Evolutionary conservation across 805 yeast species (phyloP), one percentile per base, ranked within the genome.

Genomic region (Ogataea pignaliae): DNA sequence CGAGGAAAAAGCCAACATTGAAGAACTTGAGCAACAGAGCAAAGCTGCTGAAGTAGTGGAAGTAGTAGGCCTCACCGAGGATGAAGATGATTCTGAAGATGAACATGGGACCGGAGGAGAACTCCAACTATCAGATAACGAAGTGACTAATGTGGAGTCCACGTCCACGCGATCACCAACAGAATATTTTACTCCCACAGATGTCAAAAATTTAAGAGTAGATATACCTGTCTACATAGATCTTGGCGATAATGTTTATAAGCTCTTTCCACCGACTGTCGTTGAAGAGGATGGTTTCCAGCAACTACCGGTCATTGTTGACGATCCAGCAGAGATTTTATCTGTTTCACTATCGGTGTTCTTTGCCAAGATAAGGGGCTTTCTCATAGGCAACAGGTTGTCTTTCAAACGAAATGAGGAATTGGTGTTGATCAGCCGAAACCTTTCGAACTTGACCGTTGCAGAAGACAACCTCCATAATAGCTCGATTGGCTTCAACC

Each of bases 181-280:
- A 5, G 26, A 21, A 4, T 5, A 21, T 21, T 21, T 7, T 21
- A 21, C 26, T 21, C 4, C 26, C 26, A 21, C 26, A 7, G 26
- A 21, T 21, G 26, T 5, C 26, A 21, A 21, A 5, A 4, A 7
- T 7, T 21, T 39, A 5, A 21, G 31, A 5, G 44, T 45, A 16
- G 40, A 42, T 14, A 44, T 57, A 10, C 64, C 65, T 1, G 45
- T 60, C 6, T 62, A 60, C 39, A 45, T 62, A 14, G 65, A 62
- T 36, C 41, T 57, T 11, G 61, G 63, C 17, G 54, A 48, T 7
- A 53, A 53, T 26, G 55, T 62, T 12, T 54, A 52, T 43, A 61
- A 60, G 40, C 39, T 62, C 12, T 47, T 54, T 28, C 41, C 46
- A 8, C 61, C 64, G 1, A 28, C 44, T 0, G 39, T 37, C 10